These are phyloP conservation scores for Alternaria longipes DNA, from an alignment of 2,329 filamentous ascomycete genomes.

Conservation along the genomic window DNA sequence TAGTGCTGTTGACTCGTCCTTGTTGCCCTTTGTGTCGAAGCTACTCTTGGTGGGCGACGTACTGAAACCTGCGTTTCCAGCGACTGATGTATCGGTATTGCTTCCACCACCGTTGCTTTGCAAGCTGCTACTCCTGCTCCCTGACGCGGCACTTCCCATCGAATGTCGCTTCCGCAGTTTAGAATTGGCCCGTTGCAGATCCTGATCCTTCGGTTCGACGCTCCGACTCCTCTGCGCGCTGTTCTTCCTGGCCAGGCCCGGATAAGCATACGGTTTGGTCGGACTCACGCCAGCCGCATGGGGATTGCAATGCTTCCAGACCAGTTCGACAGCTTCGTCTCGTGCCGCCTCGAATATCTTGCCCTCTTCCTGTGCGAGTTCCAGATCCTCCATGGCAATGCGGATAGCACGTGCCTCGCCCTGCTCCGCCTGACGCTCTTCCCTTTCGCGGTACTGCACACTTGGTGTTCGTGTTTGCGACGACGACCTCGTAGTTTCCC, in stretches of 20 bases:
- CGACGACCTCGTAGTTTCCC: slow-evolving; percentile 52
- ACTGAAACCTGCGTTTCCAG: slow-evolving; percentile 9
- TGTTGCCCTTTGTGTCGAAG: slow-evolving; percentile 27
- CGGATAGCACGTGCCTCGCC: slow-evolving; percentile 76
- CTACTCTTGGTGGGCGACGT: slow-evolving; percentile 33
- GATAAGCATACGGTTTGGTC: slow-evolving; percentile 63
- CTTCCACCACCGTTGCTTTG: slow-evolving; percentile 49
- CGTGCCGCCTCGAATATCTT: slow-evolving; percentile 75
- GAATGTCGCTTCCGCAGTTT: slow-evolving; percentile 49
- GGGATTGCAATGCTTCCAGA: slow-evolving; percentile 78
- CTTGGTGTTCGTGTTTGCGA: slow-evolving; percentile 64
- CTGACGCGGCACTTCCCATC: slow-evolving; percentile 44
- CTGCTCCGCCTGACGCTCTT: slow-evolving; percentile 81
- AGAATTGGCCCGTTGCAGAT: slow-evolving; percentile 45
- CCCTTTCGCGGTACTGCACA: slow-evolving; percentile 73
- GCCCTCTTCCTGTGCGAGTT: slow-evolving; percentile 67
- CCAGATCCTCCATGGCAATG: slow-evolving; percentile 77
- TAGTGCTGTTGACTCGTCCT: slow-evolving; percentile 45
- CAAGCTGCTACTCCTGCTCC: slow-evolving; percentile 51
- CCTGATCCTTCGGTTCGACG: slow-evolving; percentile 40
- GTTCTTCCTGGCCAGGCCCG: slow-evolving; percentile 68
- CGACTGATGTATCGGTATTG: slow-evolving; percentile 36
- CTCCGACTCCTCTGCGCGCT: slow-evolving; percentile 70
- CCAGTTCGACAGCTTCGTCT: slow-evolving; percentile 79
- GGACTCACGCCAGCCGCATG: slow-evolving; percentile 69